Base-by-base conservation (phyloP, 306 rosid genomes). In the Quercus mongolica region DNA sequence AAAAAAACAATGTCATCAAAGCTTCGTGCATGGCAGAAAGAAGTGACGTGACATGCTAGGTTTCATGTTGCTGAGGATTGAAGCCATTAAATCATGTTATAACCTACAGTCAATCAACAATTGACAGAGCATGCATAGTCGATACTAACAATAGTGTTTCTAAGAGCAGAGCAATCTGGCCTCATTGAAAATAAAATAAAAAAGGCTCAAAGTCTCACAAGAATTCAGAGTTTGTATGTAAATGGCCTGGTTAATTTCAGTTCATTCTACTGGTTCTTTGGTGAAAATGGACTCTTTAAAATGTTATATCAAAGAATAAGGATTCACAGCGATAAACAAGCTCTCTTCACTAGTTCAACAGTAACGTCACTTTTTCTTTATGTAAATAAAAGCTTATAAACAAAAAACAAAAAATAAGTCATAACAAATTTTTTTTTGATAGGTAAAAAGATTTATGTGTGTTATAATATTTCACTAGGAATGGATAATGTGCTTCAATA, bases 401-500 rank as follows among this genome's bases (percentile, higher is more conserved):
- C 25, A 56, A 59, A 59, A 12, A 23, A 3, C 8, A 25, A 55
- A 2, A n/a, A 26, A 56, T 46, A 4, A 77, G 28, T 20, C 18
- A n/a, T 12, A 12, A 26, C 20, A 73, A 73, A 2, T 8, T 41
- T 38, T 41, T 41, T 8, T 41, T 41, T 41, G 11, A 41, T 41
- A 8, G 46, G 46, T 41, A 41, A 41, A 41, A 41, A 41, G 11
- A 41, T 41, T 41, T 41, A 38, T 38, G 46, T 38, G 46, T 41
- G 11, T 7, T 41, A 41, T 41, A 41, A 41, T 41, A 41, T 7
- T 41, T 41, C 46, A 41, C 23, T 3, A 61, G 14, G 25, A 75
- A 9, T 7, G 61, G 62, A 72, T 52, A n/a, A 26, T 31, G n/a
- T 57, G 25, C n/a, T 51, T 35, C 51, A 82, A 85, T 58, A 51